These are phyloP conservation scores for Epichloe sp. DNA, from an alignment of 2,329 filamentous ascomycete species.

Conservation along the genomic window DNA sequence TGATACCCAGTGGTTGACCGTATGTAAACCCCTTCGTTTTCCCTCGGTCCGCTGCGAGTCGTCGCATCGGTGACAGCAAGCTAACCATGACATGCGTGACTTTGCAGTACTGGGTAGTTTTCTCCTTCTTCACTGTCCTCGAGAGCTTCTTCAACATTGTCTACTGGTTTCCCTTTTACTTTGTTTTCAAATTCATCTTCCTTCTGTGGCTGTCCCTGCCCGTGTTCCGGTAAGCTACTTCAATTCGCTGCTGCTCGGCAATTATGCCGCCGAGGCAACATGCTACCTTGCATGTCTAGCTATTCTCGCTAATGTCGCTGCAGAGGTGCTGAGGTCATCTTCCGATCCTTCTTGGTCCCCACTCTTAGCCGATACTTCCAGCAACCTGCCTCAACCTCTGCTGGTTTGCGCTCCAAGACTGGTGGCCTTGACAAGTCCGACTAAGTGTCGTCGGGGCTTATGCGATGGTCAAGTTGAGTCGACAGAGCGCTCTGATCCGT, in stretches of 20 bases:
- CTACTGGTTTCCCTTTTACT: slow-evolving; percentile 99
- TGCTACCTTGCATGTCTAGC: not conserved
- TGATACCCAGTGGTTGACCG: slow-evolving; percentile 70
- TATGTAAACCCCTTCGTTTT: slow-evolving; percentile 26
- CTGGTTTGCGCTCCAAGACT: slow-evolving; percentile 80
- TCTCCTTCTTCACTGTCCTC: slow-evolving; percentile 66
- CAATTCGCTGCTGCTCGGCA: not conserved
- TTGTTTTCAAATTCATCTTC: slow-evolving; percentile 97
- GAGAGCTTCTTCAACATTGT: slow-evolving; percentile 76
- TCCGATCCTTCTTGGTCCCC: slow-evolving; percentile 89
- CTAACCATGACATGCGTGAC: slow-evolving; percentile 9
- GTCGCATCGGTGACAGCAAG: not conserved
- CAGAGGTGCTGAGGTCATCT: slow-evolving; percentile 90
- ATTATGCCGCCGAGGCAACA: not conserved
- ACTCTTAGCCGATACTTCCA: slow-evolving; percentile 88
- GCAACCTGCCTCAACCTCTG: slow-evolving; percentile 55
- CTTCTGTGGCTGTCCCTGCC: slow-evolving; percentile 96
- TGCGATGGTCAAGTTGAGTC: not conserved
- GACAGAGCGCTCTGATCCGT: not conserved
- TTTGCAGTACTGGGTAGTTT: slow-evolving; percentile 76
- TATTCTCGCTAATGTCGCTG: not conserved
- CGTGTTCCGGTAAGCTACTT: slow-evolving; percentile 63
- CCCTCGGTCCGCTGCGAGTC: not conserved
- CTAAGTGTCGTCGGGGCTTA: slow-evolving; percentile 26
- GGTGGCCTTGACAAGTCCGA: slow-evolving; percentile 61